Evolutionary conservation across 1,139 yeast species (phyloP), one percentile per base, ranked within the genome.

Genomic region (Taphrina deformans): DNA sequence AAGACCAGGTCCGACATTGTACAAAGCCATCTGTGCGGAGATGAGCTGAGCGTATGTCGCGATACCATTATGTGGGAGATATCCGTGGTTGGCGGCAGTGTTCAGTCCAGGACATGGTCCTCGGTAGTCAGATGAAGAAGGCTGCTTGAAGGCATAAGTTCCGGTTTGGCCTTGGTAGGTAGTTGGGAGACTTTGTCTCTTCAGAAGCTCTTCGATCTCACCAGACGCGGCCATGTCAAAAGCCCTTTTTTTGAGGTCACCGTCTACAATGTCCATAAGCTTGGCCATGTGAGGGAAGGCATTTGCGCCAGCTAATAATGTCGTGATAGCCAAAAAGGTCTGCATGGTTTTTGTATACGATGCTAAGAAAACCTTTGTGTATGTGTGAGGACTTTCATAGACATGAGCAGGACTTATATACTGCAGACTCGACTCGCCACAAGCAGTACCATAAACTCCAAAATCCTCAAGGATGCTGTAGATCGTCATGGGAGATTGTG

Each of bases 71-170:
- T 40, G 63, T n/a, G 55, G 55, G 12, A 59, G 56, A 29, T 59
- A 59, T 18, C 63, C 63, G 44, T 59, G 63, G 26, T 59, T 59
- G 50, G 63, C 63, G 10, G 63, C 63, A 10, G 56, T 44, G 41
- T 59, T 59, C 33, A 59, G 56, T 18, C 63, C 63, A 7, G 63
- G 63, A 38, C 63, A 59, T 6, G 63, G 63, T 3, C 63, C 63
- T 18, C 63, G 63, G 40, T 50, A 41, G 41, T 59, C 63, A 12
- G 48, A 26, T 26, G 55, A 50, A 38, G 38, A 16, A 23, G 63
- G 63, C n/a, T 53, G 55, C 9, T 50, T 51, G 50, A 35, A 59
- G n/a, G 40, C 51, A 31, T 59, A 52, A 5, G 14, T 12, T 27
- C 63, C 63, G 9, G 48, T 38, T 29, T 50, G 55, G 29, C 63